Conservation (phyloP, 192 early-diverging fungal species). For the Oehlia diaphana region DNA sequence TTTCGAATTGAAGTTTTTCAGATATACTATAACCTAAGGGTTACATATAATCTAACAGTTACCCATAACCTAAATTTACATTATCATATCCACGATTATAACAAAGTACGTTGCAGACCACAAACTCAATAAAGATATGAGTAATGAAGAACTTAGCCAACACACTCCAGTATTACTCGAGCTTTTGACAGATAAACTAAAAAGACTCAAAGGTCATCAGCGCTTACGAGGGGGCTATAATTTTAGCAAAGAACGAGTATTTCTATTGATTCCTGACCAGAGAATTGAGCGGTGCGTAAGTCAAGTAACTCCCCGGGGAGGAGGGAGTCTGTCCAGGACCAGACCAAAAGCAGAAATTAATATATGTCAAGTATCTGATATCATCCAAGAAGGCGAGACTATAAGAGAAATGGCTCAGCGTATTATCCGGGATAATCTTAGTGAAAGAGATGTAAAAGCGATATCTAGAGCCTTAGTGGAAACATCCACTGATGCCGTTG, state of each 20-base stretch:
- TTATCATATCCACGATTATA: too few species aligned
- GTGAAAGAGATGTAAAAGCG: too few species aligned
- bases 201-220: constrained; percentile 6
- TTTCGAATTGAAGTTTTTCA: neutral
- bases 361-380: neutral
- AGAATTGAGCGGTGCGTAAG: neutral
- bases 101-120: neutral
- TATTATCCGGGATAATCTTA: neutral
- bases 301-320: neutral
- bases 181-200: neutral
- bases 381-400: too few species aligned
- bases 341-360: neutral
- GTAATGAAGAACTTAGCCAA: constrained; percentile 1
- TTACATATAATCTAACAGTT: too few species aligned
- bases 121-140: constrained; percentile 12
- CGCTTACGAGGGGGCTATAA: neutral
- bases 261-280: constrained; percentile 16
- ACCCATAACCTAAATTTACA: too few species aligned
- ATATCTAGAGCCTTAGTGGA: too few species aligned
- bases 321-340: neutral
- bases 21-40: too few species aligned
- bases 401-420: neutral
- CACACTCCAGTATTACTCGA: too few species aligned
- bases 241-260: constrained; percentile 21
- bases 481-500: too few species aligned